Conservation (phyloP, 2,329 filamentous ascomycete genomes). For the Venturia pyrina region DNA sequence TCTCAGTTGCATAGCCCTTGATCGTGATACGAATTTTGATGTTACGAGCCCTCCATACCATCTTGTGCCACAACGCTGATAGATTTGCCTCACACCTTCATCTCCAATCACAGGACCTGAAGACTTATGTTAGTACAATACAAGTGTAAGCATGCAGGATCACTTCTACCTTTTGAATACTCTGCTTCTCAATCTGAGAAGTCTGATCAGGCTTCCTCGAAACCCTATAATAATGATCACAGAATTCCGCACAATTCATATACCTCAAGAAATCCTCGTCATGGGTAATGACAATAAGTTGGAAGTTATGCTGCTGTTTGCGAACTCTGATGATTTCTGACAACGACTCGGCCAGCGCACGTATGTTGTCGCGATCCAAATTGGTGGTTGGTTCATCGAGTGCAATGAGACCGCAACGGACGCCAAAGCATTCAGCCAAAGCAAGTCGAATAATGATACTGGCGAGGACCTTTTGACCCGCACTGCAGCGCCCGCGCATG, state of each 20-base stretch:
- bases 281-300: conserved; percentile 97
- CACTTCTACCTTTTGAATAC: conserved; percentile 21
- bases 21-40: neutral
- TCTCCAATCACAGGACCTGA: neutral
- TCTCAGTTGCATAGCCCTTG: no score
- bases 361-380: conserved; percentile 89
- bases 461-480: conserved; percentile 91
- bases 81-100: neutral
- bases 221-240: conserved; percentile 84
- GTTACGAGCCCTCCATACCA: neutral
- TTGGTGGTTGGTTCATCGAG: conserved; percentile 98
- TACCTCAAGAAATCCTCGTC: conserved; percentile 90
- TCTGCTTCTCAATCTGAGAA: conserved; percentile 65
- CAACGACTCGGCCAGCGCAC: conserved; percentile 72
- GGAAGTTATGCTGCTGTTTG: conserved; percentile 84
- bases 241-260: conserved; percentile 92
- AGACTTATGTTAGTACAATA: neutral
- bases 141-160: neutral
- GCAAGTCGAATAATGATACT: conserved; percentile 96
- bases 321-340: conserved; percentile 79
- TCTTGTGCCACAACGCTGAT: neutral
- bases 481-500: conserved; percentile 95
- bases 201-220: conserved; percentile 76
- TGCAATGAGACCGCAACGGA: conserved; percentile 91
- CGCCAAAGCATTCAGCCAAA: conserved; percentile 89